These are phyloP conservation scores for Phoma sp. DNA, from an alignment of 2,329 filamentous ascomycete species.

Conservation along the genomic window DNA sequence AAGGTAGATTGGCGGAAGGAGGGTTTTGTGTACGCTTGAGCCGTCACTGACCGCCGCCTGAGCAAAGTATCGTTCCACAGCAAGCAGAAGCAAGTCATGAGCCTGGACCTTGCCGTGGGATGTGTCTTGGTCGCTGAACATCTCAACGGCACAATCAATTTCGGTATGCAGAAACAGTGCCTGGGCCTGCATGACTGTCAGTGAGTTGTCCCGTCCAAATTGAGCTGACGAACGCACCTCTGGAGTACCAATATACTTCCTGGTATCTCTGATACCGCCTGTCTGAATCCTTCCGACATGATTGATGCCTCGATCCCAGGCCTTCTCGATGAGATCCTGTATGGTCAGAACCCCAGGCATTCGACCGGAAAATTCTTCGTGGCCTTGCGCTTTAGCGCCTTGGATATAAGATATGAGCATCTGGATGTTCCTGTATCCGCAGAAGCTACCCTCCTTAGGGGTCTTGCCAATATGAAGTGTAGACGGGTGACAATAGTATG, in stretches of 20 bases:
- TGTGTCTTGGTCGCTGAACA: slow-evolving; percentile 53
- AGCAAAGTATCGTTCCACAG: slow-evolving; percentile 77
- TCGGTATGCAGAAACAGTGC: slow-evolving; percentile 74
- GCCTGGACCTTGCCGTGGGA: slow-evolving; percentile 56
- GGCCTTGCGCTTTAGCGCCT: slow-evolving; percentile 61
- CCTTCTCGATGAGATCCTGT: slow-evolving; percentile 84
- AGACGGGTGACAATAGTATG: slow-evolving; percentile 78
- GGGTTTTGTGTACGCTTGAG: slow-evolving; percentile 71
- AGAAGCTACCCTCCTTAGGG: slow-evolving; percentile 87
- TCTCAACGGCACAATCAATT: slow-evolving; percentile 62
- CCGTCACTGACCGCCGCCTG: slow-evolving; percentile 55
- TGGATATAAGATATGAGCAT: slow-evolving; percentile 84
- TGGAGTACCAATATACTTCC: slow-evolving; percentile 94
- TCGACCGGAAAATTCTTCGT: slow-evolving; percentile 63
- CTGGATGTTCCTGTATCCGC: slow-evolving; percentile 94
- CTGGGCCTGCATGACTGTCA: slow-evolving; percentile 66
- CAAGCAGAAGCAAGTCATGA: slow-evolving; percentile 64
- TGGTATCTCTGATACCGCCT: slow-evolving; percentile 82
- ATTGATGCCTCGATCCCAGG: slow-evolving; percentile 88
- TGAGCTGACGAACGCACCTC: slow-evolving; percentile 62
- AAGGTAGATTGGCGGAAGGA: slow-evolving; percentile 83
- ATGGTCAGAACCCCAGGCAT: slow-evolving; percentile 81
- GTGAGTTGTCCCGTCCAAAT: neutral
- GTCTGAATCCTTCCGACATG: slow-evolving; percentile 76
- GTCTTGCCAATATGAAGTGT: slow-evolving; percentile 81